Evolutionary conservation across 2,329 filamentous ascomycete species (phyloP).

Genomic region (Clonostachys byssicola): DNA sequence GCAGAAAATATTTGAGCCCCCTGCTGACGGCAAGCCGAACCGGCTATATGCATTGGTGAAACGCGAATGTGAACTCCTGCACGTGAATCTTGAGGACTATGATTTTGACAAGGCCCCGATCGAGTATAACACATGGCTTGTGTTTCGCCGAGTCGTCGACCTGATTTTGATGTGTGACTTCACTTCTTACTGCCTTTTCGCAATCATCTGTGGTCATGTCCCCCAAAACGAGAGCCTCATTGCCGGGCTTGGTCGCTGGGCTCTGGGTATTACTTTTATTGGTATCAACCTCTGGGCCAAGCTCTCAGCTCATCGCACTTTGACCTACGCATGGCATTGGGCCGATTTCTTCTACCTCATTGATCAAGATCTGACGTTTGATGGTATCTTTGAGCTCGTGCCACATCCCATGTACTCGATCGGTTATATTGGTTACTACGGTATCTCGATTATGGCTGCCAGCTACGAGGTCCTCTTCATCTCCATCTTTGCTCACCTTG

Average conservation of each 20-base stretch:
- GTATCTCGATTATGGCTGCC: constrained; percentile 95
- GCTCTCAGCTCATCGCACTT: constrained; percentile 92
- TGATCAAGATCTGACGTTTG: constrained; percentile 95
- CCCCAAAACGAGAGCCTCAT: constrained; percentile 68
- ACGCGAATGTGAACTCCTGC: constrained; percentile 72
- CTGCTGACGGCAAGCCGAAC: constrained; percentile 75
- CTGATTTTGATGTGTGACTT: constrained; percentile 99
- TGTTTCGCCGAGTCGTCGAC: constrained; percentile 93
- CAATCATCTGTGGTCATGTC: constrained; percentile 76
- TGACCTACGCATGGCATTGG: constrained; percentile 99
- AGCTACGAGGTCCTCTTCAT: constrained; percentile 98
- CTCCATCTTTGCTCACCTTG: constrained; percentile 89
- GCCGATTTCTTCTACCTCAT: constrained; percentile 99
- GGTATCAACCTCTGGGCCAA: constrained; percentile 99
- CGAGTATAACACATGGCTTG: constrained; percentile 98
- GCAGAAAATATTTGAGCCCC: constrained; percentile 81
- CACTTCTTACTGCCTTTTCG: constrained; percentile 93
- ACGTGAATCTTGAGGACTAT: constrained; percentile 89
- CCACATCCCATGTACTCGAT: constrained; percentile 99
- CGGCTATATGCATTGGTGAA: constrained; percentile 82
- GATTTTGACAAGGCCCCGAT: constrained; percentile 87
- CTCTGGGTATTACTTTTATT: constrained; percentile 71
- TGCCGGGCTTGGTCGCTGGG: constrained; percentile 74
- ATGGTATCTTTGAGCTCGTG: constrained; percentile 98
- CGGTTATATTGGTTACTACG: constrained; percentile 96